Base-by-base conservation (phyloP, 352 stramenopile genomes). In the Phytophthora pinifolia region DNA sequence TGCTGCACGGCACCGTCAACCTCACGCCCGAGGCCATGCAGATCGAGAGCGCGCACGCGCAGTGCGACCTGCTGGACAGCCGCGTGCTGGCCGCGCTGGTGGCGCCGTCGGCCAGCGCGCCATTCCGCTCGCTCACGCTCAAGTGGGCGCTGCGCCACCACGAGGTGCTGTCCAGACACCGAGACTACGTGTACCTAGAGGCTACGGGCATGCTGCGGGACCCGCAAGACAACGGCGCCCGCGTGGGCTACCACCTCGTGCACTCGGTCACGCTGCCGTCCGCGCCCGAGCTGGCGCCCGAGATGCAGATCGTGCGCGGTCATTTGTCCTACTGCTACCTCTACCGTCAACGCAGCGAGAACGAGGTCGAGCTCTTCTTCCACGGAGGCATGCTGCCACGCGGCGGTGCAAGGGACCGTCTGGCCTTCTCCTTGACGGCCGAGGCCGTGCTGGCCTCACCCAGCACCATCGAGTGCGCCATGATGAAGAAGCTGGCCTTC, bases 401-500 rank as follows among this genome's bases (percentile, higher is more conserved):
- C 15, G 76, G 79, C 14, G 74, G 67, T 22, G 73, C 67, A 13
- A 73, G 73, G 18, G 76, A 88, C 42, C 70, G 73, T 14, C 33
- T 75, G 15, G 65, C 68, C 14, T 63, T 85, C 35, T 65, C 61
- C 12, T 33, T 89, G 29, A 79, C 66, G 1, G 67, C 77, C 1
- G 73, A 88, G 25, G 65, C 74, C 20, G 62, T 82, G 43, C 41
- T 82, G 22, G 61, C 59, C 8, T 76, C 67, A 4, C 65, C 74
- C 9, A 72, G 59, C 35, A 59, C 55, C 33, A 32, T 78, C 59
- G 52, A 89, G 67, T 80, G 71, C 45, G 74, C 76, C 7, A 72
- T 80, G 63, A 83, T 89, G 68, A 88, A 88, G 62, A 89, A 89
- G 51, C 57, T 89, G 37, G 67, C 75, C 52, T 86, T 81, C 43